Conservation (phyloP, 2,329 filamentous ascomycete species). For the Colletotrichum caudatum region DNA sequence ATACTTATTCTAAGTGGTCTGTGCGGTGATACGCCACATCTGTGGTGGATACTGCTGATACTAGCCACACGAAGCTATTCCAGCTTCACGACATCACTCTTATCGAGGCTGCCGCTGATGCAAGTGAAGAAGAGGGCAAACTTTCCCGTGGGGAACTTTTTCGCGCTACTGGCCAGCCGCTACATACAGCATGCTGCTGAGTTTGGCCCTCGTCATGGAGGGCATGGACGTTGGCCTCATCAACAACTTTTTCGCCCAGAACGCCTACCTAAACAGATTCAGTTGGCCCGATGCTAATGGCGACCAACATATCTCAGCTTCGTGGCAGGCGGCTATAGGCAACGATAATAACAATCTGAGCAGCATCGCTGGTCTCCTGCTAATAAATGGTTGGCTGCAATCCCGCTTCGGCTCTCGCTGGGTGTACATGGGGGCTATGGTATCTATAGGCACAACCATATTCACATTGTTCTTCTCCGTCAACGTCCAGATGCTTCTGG, state of each 20-base stretch:
- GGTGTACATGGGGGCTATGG: constrained; percentile 54
- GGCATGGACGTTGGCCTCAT: constrained; percentile 55
- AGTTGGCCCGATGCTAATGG: constrained; percentile 51
- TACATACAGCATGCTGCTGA: constrained; percentile 48
- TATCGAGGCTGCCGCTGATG: constrained; percentile 50
- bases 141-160: constrained; percentile 51
- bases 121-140: constrained; percentile 47
- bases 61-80: too few relatives aligned
- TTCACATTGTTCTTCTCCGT: constrained; percentile 53
- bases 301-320: constrained; percentile 55
- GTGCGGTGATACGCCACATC: too few relatives aligned
- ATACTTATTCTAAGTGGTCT: too few relatives aligned
- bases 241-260: constrained; percentile 54
- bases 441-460: constrained; percentile 52
- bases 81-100: too few relatives aligned
- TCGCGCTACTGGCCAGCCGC: constrained; percentile 48
- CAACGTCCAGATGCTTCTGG: constrained; percentile 50
- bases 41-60: too few relatives aligned
- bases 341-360: constrained; percentile 56
- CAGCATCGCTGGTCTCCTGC: constrained; percentile 56
- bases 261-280: constrained; percentile 49
- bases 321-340: constrained; percentile 59
- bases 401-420: constrained; percentile 51
- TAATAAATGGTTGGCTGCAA: constrained; percentile 57
- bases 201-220: constrained; percentile 49